phyloP scores from a whole-genome alignment of 208 protist species.

The Tetramitus jugosus region DNA sequence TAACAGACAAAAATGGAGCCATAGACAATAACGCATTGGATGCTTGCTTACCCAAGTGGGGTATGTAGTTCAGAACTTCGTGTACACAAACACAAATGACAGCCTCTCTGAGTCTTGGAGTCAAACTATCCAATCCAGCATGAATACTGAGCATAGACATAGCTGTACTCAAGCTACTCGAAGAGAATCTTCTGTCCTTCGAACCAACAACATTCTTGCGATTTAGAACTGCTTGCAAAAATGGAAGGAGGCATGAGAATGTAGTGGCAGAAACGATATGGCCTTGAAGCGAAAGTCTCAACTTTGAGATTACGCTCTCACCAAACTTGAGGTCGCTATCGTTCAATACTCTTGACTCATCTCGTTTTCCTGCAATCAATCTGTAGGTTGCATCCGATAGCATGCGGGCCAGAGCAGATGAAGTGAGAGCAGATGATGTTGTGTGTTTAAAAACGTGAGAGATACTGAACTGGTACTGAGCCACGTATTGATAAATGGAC shows the following conservation, averaged over 20 bases:
- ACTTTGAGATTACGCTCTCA: not conserved
- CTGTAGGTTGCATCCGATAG: not conserved
- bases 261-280: too few species aligned
- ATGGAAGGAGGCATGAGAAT: too few species aligned
- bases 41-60: constrained; percentile 15
- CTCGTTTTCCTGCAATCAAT: not conserved
- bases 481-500: not conserved
- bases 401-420: not conserved
- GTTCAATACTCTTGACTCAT: not conserved
- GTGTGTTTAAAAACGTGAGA: not conserved
- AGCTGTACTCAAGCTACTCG: not conserved
- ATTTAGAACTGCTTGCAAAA: not conserved
- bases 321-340: constrained; percentile 2
- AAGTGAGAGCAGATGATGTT: not conserved
- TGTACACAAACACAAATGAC: not conserved
- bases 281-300: not conserved
- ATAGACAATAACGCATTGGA: not conserved
- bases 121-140: not conserved
- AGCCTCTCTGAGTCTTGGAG: not conserved
- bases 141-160: constrained; percentile 8
- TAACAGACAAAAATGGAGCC: not conserved
- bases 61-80: constrained; percentile 7
- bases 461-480: not conserved
- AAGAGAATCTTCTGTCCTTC: not conserved
- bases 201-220: not conserved